Base-by-base conservation (phyloP, 495 filamentous ascomycete genomes). In the Articulospora tetracladia region DNA sequence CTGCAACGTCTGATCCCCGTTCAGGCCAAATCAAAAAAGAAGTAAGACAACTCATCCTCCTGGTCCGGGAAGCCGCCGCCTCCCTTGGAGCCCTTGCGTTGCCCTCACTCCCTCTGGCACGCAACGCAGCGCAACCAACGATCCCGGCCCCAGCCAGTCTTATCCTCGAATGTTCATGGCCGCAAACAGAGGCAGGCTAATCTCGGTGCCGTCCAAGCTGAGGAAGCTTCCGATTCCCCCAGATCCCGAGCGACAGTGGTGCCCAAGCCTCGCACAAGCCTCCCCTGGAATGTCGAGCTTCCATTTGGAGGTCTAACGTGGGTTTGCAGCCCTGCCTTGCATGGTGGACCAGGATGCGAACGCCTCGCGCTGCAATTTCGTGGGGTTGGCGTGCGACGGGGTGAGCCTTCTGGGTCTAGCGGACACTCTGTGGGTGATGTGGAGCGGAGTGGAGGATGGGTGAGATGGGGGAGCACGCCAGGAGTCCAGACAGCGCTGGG, bases 61-160 rank as follows among this genome's bases (percentile, higher is more conserved):
- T 56, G 8, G 30, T 34, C 53, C 20, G 53, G 26, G 34, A 23
- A 30, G 53, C 53, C 36, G 26, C 53, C 34, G 28, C 84, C 86
- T 50, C 39, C 39, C 39, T 44, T 44, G 3, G 7, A 44, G 39
- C 39, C 39, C 39, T 11, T 44, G 39, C 11, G 8, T 44, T 19
- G 3, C 39, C n/a, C n/a, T n/a, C n/a, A n/a, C n/a, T n/a, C n/a
- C n/a, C n/a, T n/a, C n/a, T n/a, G n/a, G n/a, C n/a, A n/a, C n/a
- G n/a, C n/a, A n/a, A n/a, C n/a, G n/a, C n/a, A n/a, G n/a, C n/a
- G n/a, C 4, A 12, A 44, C 8, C 39, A 3, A 15, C n/a, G 39
- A 44, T 3, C 11, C 39, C 3, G 17, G 39, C 39, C 39, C 39
- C n/a, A 44, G 15, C 53, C 53, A 36, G 53, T 41, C 32, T 2